Evolutionary conservation across 495 filamentous ascomycete species (phyloP).

Genomic region (Penicillium riverlandense): DNA sequence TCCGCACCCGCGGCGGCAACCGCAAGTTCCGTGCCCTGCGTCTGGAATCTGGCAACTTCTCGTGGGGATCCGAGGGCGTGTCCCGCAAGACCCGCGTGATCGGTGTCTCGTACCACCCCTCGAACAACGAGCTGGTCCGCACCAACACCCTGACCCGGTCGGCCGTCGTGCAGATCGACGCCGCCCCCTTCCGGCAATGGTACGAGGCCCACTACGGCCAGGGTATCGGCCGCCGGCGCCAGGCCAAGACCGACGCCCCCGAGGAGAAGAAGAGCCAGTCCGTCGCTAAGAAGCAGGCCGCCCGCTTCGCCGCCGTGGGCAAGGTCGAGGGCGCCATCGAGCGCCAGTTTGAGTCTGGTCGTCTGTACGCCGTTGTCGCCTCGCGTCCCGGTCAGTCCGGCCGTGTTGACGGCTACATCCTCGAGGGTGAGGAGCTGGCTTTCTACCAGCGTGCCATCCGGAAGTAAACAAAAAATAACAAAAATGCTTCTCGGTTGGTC

Average conservation of each 20-base stretch:
- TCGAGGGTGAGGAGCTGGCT: constrained; percentile 97
- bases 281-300: constrained; percentile 93
- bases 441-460: constrained; percentile 99
- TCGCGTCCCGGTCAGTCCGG: constrained; percentile 94
- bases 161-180: constrained; percentile 97
- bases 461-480: constrained; percentile 65
- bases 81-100: constrained; percentile 99
- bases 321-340: constrained; percentile 92
- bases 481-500: constrained; percentile 18
- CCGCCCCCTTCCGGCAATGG: constrained; percentile 98
- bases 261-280: constrained; percentile 88
- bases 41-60: constrained; percentile 99
- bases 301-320: constrained; percentile 66
- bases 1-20: constrained; percentile 98
- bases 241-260: constrained; percentile 62
- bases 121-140: constrained; percentile 99
- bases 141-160: constrained; percentile 99
- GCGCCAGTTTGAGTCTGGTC: constrained; percentile 98
- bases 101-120: constrained; percentile 94
- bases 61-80: constrained; percentile 95
- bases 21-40: constrained; percentile 98
- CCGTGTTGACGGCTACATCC: constrained; percentile 91
- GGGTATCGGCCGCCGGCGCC: constrained; percentile 78
- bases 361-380: constrained; percentile 86
- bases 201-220: constrained; percentile 99